Base-by-base conservation (phyloP, 2,329 filamentous ascomycete genomes). In the Microcyclospora pomicola region DNA sequence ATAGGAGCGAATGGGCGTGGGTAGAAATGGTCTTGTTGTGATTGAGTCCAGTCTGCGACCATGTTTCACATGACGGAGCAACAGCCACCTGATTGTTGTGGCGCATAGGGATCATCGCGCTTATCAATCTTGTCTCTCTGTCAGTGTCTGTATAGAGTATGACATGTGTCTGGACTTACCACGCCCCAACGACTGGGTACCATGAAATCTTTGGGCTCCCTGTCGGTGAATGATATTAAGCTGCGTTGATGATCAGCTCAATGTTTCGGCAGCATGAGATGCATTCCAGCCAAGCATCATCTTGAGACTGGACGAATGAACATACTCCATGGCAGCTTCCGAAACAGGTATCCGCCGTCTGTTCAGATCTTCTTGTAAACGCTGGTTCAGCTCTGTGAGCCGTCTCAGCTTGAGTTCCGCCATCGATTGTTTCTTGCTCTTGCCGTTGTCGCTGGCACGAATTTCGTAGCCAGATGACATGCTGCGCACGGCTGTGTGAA, bases 401-500 rank as follows among this genome's bases (percentile, higher is more conserved):
- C 91, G 82, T 56, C 91, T 80, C 56, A 96, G 77, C 73, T 98
- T 98, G 49, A 98, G 75, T 63, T 98, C 91, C 52, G 88, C 88
- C 84, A 98, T 96, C 61, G 85, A 94, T 69, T 96, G 91, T 72
- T 95, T 95, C 71, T 92, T 96, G 70, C 87, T 93, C 73, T 74
- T 77, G 51, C 71, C 68, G 58, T 77, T 74, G 50, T 74, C 73
- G 49, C 73, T 75, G 43, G 71, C 71, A 60, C 75, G 73, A 52
- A 77, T 68, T 59, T 79, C 75, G 63, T 80, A 80, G 42, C 74
- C 68, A 46, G 72, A 59, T 53, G 73, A 69, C 71, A 76, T 77
- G 49, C 52, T 65, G 48, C 42, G 31, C 12, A 31, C 33, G 32
- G 31, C 12, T 31, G 6, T 2, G 28, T 10, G 10, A 7, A 15